Evolutionary conservation across 139 green algal genomes (phyloP).

Genomic region (Picochlorum sp.): DNA sequence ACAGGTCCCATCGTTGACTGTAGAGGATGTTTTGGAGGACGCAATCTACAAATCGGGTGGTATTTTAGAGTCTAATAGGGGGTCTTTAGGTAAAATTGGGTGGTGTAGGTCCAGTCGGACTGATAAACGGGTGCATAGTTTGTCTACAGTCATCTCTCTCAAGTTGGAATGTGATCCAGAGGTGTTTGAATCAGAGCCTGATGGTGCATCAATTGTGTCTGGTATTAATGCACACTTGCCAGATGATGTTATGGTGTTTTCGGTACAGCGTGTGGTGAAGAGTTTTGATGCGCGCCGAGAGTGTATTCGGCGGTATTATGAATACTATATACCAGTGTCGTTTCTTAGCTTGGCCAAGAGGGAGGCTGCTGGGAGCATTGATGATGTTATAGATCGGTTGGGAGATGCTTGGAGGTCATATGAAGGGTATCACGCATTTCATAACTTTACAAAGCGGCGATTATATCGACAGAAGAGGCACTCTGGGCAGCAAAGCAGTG

Average conservation of each 20-base stretch:
- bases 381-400: slow-evolving; percentile 22
- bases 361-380: not conserved
- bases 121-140: slow-evolving; percentile 65
- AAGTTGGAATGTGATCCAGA: slow-evolving; percentile 35
- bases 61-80: slow-evolving; percentile 48
- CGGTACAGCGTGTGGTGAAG: slow-evolving; percentile 37
- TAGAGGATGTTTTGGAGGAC: slow-evolving; percentile 50
- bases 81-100: slow-evolving; percentile 37
- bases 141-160: slow-evolving; percentile 44
- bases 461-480: slow-evolving; percentile 28
- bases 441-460: slow-evolving; percentile 51
- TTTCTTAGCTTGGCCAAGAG: not conserved
- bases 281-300: slow-evolving; percentile 30
- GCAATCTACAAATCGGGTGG: slow-evolving; percentile 41
- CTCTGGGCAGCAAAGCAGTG: no score
- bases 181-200: slow-evolving; percentile 28
- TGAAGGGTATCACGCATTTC: slow-evolving; percentile 43
- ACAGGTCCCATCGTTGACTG: slow-evolving; percentile 13
- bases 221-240: slow-evolving; percentile 58
- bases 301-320: slow-evolving; percentile 27
- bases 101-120: slow-evolving; percentile 62
- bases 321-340: slow-evolving; percentile 40
- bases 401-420: slow-evolving; percentile 22
- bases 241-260: slow-evolving; percentile 33
- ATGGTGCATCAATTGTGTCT: slow-evolving; percentile 29